A percentile compares a stretch with the other conserved stretches of the same genome.
Conservation (phyloP, 208 protist genomes). For the Acanthamoeba lenticulata region DNA sequence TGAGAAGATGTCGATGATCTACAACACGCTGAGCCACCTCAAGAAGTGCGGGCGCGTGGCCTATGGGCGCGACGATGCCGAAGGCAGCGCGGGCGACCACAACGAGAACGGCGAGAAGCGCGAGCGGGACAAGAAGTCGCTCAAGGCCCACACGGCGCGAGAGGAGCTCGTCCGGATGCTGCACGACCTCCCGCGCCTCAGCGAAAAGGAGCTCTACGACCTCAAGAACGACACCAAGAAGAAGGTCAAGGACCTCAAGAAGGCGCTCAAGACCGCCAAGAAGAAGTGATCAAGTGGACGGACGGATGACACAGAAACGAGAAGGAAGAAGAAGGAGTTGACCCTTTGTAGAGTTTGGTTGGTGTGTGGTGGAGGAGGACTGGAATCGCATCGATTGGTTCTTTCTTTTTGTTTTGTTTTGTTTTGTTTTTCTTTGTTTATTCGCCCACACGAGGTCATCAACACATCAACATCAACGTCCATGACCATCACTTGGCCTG, state of each 20-base stretch:
- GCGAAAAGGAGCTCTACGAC: constrained; percentile 69
- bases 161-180: constrained; percentile 61
- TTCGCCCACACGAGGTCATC: too few relatives aligned
- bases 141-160: background rate
- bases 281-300: background rate
- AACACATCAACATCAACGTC: too few relatives aligned
- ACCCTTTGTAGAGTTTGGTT: background rate
- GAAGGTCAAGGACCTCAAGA: constrained; percentile 64
- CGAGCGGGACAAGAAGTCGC: constrained; percentile 18
- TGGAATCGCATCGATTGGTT: background rate
- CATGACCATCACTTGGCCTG: too few relatives aligned
- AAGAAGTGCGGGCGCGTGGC: constrained; percentile 31
- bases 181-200: constrained; percentile 28
- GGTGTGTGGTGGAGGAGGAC: background rate
- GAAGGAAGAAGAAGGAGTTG: background rate
- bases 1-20: constrained; percentile 72
- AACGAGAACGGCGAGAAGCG: background rate
- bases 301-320: background rate
- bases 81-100: background rate
- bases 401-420: background rate
- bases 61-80: background rate
- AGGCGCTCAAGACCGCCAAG: background rate
- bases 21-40: constrained; percentile 47
- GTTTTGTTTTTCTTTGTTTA: background rate
- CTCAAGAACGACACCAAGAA: constrained; percentile 64